Evolutionary conservation across 495 filamentous ascomycete genomes (phyloP), one percentile per base, ranked within the genome.

Genomic region (Hypoxylon lenormandii): DNA sequence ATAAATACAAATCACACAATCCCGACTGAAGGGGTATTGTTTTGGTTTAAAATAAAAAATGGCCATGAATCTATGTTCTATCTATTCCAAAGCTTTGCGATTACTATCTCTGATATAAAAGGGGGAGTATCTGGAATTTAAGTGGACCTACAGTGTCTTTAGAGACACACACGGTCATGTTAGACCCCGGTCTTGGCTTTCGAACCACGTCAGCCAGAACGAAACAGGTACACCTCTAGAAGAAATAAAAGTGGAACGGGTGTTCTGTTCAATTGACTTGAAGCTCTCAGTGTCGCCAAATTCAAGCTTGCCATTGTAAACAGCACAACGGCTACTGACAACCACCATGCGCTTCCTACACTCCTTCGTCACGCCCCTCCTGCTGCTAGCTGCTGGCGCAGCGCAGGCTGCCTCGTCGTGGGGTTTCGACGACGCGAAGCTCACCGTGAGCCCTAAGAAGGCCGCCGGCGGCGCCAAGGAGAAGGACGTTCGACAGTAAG

Each of bases 401-500:
- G 80, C 73, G 71, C 77, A 82, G 60, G 89, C 91, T 42, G 90
- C 91, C 52, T 87, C 91, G 33, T 87, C 88, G 26, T 97, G 93
- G 93, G 86, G 87, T 16, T 95, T 95, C 77, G 86, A 90, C 74
- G 92, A 97, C 84, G 93, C 90, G 76, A 91, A 87, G 72, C 79
- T 97, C 77, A 86, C 88, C 56, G 84, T 97, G 69, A 86, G 88
- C 75, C 79, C 85, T 49, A 96, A 80, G 74, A 80, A 93, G 81
- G 88, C 85, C 51, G 81, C 86, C 18, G 90, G 79, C 57, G 86
- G 85, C 19, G 74, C 86, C 71, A 96, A 93, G 79, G 88, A 93
- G 78, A 87, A 89, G 92, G 94, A 85, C 42, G 83, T 72, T 12
- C 47, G 51, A 60, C 45, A 68, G 63, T 72, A 64, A 13, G 64